Evolutionary conservation across 2,329 filamentous ascomycete species (phyloP).

Genomic region (Pseudodiploospora longispora): DNA sequence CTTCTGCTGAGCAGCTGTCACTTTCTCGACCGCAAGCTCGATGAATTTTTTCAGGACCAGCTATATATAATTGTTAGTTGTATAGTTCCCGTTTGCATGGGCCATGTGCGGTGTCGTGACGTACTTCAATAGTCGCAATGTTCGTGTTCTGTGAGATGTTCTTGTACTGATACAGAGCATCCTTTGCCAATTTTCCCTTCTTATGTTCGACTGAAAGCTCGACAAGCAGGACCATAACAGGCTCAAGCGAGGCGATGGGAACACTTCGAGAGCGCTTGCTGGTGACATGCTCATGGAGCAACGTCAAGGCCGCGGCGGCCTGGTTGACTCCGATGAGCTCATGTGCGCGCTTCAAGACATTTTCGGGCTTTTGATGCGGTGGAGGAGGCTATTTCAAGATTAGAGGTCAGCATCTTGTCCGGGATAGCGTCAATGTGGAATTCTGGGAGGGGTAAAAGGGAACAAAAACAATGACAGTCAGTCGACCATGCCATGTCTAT

Average conservation of each 20-base stretch:
- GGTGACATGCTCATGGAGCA: slow-evolving; percentile 98
- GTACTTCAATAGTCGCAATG: slow-evolving; percentile 90
- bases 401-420: slow-evolving; percentile 17
- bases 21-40: slow-evolving; percentile 91
- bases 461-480: slow-evolving; percentile 17
- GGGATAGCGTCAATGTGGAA: slow-evolving; percentile 2
- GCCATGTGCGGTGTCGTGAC: slow-evolving; percentile 9
- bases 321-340: slow-evolving; percentile 98
- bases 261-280: slow-evolving; percentile 97
- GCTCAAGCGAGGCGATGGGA: slow-evolving; percentile 91
- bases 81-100: no score
- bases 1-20: slow-evolving; percentile 90
- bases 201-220: slow-evolving; percentile 94
- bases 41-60: slow-evolving; percentile 97
- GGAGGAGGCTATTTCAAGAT: slow-evolving; percentile 66
- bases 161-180: slow-evolving; percentile 99
- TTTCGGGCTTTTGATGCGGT: slow-evolving; percentile 96
- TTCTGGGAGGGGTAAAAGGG: slow-evolving; percentile 17
- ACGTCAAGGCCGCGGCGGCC: slow-evolving; percentile 80
- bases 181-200: slow-evolving; percentile 97
- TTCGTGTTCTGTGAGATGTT: slow-evolving; percentile 99
- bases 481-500: slow-evolving; percentile 4
- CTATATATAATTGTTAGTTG: slow-evolving; percentile 28
- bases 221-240: slow-evolving; percentile 96
- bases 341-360: slow-evolving; percentile 96